Evolutionary conservation across 106 monocot species (phyloP).

Genomic region (Hemerocallis citrina): DNA sequence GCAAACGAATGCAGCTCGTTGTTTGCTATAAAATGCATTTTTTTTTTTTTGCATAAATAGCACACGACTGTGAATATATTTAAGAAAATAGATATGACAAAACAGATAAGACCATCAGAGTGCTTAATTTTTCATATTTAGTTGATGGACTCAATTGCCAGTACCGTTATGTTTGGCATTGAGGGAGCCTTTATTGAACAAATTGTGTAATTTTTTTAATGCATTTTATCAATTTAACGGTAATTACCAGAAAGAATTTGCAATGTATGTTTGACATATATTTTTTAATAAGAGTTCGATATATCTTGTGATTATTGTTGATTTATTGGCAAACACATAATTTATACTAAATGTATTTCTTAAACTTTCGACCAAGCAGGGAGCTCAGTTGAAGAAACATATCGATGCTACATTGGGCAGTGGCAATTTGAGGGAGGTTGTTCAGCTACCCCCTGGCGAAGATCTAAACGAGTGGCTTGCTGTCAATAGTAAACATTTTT

Average conservation of each 20-base stretch:
- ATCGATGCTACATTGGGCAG: slow-evolving; percentile 93
- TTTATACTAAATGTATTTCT: neutral
- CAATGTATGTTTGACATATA: neutral
- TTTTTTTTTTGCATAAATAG: no score
- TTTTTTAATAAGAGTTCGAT: neutral
- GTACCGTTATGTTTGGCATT: no score
- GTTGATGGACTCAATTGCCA: no score
- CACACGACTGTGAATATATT: no score
- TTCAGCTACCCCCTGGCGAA: slow-evolving; percentile 71
- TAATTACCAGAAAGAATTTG: neutral
- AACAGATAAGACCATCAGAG: no score
- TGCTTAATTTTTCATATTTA: no score
- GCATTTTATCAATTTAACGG: no score
- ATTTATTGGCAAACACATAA: neutral
- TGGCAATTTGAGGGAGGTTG: slow-evolving; percentile 86
- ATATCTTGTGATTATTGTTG: neutral
- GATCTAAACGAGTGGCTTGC: slow-evolving; percentile 94
- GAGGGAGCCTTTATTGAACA: no score
- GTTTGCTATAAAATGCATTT: no score
- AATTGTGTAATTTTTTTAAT: no score
- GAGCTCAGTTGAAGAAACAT: slow-evolving; percentile 71
- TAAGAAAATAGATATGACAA: no score
- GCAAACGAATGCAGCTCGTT: no score
- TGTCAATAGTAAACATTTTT: slow-evolving; percentile 75
- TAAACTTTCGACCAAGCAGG: slow-evolving; percentile 25